Percentiles rank a stretch among this genome's conserved stretches.
These are phyloP conservation scores for Rhodomyrtus tomentosa DNA, from an alignment of 345 rosid species.

Conservation along the genomic window DNA sequence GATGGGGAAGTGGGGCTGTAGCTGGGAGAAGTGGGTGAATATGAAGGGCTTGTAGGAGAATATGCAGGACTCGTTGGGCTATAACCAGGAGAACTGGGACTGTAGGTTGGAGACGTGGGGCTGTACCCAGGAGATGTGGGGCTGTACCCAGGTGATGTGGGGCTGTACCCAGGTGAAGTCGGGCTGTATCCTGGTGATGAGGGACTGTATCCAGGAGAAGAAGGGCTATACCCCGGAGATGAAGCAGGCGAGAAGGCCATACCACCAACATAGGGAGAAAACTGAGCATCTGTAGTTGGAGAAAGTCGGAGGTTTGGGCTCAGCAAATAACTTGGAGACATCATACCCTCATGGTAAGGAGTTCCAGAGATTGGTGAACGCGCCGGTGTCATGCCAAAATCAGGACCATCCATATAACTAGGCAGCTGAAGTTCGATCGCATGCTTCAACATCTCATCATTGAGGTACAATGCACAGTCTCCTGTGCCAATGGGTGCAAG, in stretches of 20 bases:
- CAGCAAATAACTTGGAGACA: constrained; percentile 80
- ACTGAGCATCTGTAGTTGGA: constrained; percentile 72
- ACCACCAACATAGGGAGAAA: constrained; percentile 92
- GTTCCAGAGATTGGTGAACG: constrained; percentile 84
- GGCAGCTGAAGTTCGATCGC: constrained; percentile 98
- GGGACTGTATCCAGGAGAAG: constrained; percentile 74
- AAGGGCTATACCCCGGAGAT: constrained; percentile 79
- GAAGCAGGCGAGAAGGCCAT: constrained; percentile 82
- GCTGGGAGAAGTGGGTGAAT: constrained; percentile 34
- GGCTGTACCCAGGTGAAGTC: constrained; percentile 74
- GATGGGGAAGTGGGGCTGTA: constrained; percentile 61
- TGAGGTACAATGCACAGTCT: constrained; percentile 75
- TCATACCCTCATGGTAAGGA: constrained; percentile 94
- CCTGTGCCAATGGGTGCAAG: constrained; percentile 98
- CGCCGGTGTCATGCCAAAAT: constrained; percentile 86
- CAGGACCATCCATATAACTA: constrained; percentile 87
- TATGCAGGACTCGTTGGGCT: constrained; percentile 87
- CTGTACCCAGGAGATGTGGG: constrained; percentile 81
- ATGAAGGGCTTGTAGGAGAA: constrained; percentile 52
- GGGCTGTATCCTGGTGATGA: constrained; percentile 59
- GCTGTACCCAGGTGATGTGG: constrained; percentile 76
- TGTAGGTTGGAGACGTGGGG: constrained; percentile 83
- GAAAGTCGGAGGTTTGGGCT: constrained; percentile 80
- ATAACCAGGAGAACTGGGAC: constrained; percentile 81
- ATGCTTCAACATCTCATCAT: constrained; percentile 94